Evolutionary conservation across 441 rosid genomes (phyloP).

Genomic region (Erodium trifolium): DNA sequence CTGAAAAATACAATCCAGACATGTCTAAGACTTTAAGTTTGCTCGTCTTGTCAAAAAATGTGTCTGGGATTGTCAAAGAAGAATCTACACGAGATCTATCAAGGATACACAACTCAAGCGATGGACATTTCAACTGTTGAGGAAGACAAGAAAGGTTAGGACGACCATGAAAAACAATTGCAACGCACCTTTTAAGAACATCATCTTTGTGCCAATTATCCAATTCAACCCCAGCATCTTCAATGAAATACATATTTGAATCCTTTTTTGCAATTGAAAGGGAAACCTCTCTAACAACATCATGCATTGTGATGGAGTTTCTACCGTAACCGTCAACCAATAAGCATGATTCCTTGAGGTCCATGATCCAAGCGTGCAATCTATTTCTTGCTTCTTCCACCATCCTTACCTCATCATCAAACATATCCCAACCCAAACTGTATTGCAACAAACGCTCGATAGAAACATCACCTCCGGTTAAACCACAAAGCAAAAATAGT

Average conservation of each 20-base stretch:
- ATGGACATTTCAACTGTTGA: not conserved
- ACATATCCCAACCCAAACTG: constrained; percentile 15
- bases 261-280: constrained; percentile 16
- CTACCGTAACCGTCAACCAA: not conserved
- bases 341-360: constrained; percentile 15
- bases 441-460: constrained; percentile 13
- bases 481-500: constrained; percentile 17
- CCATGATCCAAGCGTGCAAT: not conserved
- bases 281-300: constrained; percentile 5
- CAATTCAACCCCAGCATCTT: not conserved
- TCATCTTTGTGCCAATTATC: not conserved
- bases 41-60: constrained; percentile 9
- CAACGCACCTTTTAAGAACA: not conserved
- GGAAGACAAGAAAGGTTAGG: not conserved
- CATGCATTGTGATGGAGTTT: constrained; percentile 16
- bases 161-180: not conserved
- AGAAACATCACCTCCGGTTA: constrained; percentile 3
- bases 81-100: not conserved
- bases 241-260: not conserved
- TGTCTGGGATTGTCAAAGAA: constrained; percentile 11
- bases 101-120: constrained; percentile 6
- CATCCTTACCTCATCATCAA: not conserved
- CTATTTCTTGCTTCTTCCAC: constrained; percentile 10
- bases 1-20: not conserved
- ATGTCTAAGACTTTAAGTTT: constrained; percentile 18